These are phyloP conservation scores for Fusarium albosuccineum DNA, from an alignment of 2,329 filamentous ascomycete species.

Conservation along the genomic window DNA sequence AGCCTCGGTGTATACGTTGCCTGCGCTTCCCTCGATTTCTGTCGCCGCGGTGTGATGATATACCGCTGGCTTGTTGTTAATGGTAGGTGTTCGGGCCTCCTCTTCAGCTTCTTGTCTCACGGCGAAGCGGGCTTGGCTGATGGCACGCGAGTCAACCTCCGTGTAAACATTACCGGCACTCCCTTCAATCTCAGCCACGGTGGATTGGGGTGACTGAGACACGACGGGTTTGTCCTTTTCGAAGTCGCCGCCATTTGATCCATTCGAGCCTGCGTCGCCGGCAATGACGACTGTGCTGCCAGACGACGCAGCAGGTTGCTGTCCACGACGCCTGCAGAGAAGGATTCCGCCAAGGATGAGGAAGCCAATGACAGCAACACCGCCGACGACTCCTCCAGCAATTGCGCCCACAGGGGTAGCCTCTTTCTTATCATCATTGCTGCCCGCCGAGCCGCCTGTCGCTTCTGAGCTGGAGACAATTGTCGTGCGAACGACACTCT, in stretches of 20 bases:
- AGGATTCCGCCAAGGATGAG: conserved; percentile 26
- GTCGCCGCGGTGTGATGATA: not conserved
- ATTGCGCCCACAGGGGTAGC: conserved; percentile 24
- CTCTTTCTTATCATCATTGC: not conserved
- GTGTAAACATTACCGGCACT: conserved; percentile 25
- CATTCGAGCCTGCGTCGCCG: not conserved
- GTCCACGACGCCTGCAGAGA: conserved; percentile 26
- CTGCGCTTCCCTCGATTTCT: not conserved
- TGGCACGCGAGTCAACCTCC: conserved; percentile 5
- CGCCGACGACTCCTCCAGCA: conserved; percentile 36
- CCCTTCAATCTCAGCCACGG: conserved; percentile 14
- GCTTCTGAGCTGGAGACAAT: not conserved
- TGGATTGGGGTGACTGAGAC: not conserved
- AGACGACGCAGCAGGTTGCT: not conserved
- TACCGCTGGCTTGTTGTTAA: not conserved
- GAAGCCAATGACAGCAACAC: conserved; percentile 30
- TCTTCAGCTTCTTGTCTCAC: not conserved
- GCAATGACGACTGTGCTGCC: not conserved
- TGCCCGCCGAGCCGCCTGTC: not conserved
- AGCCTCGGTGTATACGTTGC: conserved; percentile 4
- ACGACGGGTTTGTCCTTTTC: conserved; percentile 4
- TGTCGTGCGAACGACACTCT: not conserved
- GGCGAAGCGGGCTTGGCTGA: conserved; percentile 3
- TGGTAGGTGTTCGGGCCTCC: not conserved
- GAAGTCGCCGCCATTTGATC: not conserved